A percentile compares a stretch with the other conserved stretches of the same genome.
phyloP scores from a whole-genome alignment of 345 rosid species.

The Psidium friedrichsthalianum region DNA sequence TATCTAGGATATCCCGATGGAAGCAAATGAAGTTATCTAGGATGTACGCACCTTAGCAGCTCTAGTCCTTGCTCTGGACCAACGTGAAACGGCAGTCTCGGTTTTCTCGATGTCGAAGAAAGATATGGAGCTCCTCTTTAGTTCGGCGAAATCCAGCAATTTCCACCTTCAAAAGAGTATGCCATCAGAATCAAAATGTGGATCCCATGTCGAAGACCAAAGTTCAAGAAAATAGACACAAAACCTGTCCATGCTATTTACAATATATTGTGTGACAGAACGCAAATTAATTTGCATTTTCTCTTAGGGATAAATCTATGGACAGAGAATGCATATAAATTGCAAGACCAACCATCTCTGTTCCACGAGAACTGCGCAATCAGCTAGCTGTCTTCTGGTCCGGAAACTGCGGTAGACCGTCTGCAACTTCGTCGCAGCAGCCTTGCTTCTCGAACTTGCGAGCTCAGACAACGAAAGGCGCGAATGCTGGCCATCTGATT shows the following conservation, averaged over 20 bases:
- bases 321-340: background rate
- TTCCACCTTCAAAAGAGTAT: constrained; percentile 7
- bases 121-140: constrained; percentile 81
- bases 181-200: background rate
- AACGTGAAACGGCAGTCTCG: constrained; percentile 77
- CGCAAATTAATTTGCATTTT: background rate
- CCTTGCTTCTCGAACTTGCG: background rate
- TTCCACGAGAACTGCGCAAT: constrained; percentile 87
- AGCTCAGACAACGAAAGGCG: background rate
- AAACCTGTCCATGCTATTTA: background rate
- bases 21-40: background rate
- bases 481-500: constrained; percentile 3
- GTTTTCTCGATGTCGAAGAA: constrained; percentile 75
- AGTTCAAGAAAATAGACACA: background rate
- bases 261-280: background rate
- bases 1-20: background rate
- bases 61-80: constrained; percentile 82
- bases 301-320: background rate
- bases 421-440: constrained; percentile 74
- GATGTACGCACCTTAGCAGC: constrained; percentile 62
- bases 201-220: background rate
- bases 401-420: constrained; percentile 90
- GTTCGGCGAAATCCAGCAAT: constrained; percentile 81
- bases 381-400: constrained; percentile 82
- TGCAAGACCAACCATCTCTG: constrained; percentile 66